phyloP scores from a whole-genome alignment of 2,329 filamentous ascomycete species.

The Colletotrichum abscissum region DNA sequence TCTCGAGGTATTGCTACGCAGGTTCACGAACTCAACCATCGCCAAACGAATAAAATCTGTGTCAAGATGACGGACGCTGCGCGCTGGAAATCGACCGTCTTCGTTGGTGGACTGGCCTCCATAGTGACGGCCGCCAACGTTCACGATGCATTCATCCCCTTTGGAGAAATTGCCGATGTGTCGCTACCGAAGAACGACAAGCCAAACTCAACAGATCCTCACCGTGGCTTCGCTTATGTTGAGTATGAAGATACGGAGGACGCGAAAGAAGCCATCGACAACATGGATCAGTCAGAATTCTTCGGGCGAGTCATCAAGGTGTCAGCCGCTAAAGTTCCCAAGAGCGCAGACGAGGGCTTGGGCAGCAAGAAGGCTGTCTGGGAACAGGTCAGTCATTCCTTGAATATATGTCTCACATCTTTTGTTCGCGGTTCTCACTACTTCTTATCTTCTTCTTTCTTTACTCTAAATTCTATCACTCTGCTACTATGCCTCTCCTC shows the following conservation, averaged over 20 bases:
- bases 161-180: constrained; percentile 94
- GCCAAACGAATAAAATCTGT: constrained; percentile 31
- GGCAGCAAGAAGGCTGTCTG: constrained; percentile 95
- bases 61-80: constrained; percentile 79
- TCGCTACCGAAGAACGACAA: constrained; percentile 89
- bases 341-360: constrained; percentile 86
- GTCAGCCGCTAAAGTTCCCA: constrained; percentile 90
- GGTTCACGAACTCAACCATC: background rate
- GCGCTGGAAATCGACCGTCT: constrained; percentile 90
- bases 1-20: background rate
- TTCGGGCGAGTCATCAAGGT: constrained; percentile 95
- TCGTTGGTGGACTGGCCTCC: constrained; percentile 88
- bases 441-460: background rate
- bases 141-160: constrained; percentile 93
- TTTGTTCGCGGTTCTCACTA: background rate
- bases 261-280: constrained; percentile 95
- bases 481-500: background rate
- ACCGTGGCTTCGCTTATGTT: constrained; percentile 95
- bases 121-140: constrained; percentile 80
- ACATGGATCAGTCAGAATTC: constrained; percentile 97
- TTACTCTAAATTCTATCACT: background rate
- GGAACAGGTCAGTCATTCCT: constrained; percentile 80
- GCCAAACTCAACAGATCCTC: constrained; percentile 80
- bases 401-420: background rate
- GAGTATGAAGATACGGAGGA: constrained; percentile 90